phyloP scores from a whole-genome alignment of 192 early-diverging fungal genomes.

The Backusella macrospora region DNA sequence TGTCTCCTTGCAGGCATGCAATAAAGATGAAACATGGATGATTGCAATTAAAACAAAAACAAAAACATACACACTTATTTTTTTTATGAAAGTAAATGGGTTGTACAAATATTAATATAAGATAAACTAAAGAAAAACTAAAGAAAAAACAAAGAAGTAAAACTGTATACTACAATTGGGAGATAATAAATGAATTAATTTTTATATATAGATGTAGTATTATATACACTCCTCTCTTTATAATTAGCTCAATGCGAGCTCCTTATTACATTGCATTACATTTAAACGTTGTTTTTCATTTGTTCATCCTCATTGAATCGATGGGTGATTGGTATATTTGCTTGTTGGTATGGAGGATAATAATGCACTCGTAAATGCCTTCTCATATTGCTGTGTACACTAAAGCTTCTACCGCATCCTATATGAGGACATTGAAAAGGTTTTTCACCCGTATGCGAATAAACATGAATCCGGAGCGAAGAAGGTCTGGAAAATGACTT shows the following conservation, averaged over 20 bases:
- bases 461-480: conserved; percentile 56
- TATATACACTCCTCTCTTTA: conserved; percentile 8
- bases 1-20: neutral
- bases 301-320: conserved; percentile 1
- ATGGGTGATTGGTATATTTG: conserved; percentile 3
- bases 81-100: neutral
- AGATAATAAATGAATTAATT: neutral
- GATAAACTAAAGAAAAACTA: neutral
- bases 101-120: neutral
- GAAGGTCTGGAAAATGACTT: conserved; percentile 71
- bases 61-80: neutral
- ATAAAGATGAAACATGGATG: neutral
- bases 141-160: neutral
- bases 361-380: conserved; percentile 31
- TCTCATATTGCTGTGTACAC: conserved; percentile 60
- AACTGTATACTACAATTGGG: neutral
- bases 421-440: conserved; percentile 24
- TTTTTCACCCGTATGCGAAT: conserved; percentile 49
- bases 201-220: neutral
- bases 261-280: conserved; percentile 10
- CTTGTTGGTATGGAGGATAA: conserved; percentile 13
- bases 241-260: neutral
- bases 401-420: conserved; percentile 1
- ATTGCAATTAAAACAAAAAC: conserved; percentile 2
- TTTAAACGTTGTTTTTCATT: conserved; percentile 7